These are phyloP conservation scores for Suhomyces tanzawaensis DNA, from an alignment of 805 yeast species.

Conservation along the genomic window DNA sequence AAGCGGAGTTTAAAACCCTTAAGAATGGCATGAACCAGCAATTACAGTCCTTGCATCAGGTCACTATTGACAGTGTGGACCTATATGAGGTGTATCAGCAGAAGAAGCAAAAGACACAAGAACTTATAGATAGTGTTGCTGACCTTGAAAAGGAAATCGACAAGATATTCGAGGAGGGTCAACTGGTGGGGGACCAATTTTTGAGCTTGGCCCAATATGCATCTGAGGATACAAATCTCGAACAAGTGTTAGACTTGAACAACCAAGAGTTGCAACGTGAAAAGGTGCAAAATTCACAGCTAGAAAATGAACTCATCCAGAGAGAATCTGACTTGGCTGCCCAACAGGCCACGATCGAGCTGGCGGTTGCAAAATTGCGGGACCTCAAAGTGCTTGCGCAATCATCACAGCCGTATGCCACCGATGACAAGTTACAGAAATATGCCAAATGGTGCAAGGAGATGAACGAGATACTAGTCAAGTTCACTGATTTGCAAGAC, in stretches of 20 bases:
- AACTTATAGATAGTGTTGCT: conserved; percentile 21
- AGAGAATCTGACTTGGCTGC: conserved; percentile 5
- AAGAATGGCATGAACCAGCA: conserved; percentile 26
- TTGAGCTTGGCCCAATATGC: conserved; percentile 5
- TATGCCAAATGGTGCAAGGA: conserved; percentile 24
- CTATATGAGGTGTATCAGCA: conserved; percentile 23
- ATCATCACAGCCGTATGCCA: background rate
- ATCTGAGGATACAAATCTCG: conserved; percentile 1
- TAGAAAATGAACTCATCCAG: conserved; percentile 3
- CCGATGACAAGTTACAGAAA: conserved; percentile 12
- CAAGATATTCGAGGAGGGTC: conserved; percentile 7
- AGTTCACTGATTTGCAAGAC: conserved; percentile 8
- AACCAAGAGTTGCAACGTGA: background rate
- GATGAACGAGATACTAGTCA: conserved; percentile 19
- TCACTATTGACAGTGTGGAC: conserved; percentile 25
- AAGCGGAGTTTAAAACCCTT: conserved; percentile 22
- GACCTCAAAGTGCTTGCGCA: conserved; percentile 5
- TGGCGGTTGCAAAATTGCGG: conserved; percentile 2
- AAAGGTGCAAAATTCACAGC: background rate
- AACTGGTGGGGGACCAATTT: conserved; percentile 9
- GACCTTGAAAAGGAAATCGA: conserved; percentile 19
- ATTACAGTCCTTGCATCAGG: conserved; percentile 26
- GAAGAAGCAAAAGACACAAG: conserved; percentile 25
- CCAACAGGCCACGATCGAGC: conserved; percentile 9
- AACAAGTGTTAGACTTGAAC: conserved; percentile 1